phyloP scores from a whole-genome alignment of 179 eudicot species.

The Gypsophila paniculata region DNA sequence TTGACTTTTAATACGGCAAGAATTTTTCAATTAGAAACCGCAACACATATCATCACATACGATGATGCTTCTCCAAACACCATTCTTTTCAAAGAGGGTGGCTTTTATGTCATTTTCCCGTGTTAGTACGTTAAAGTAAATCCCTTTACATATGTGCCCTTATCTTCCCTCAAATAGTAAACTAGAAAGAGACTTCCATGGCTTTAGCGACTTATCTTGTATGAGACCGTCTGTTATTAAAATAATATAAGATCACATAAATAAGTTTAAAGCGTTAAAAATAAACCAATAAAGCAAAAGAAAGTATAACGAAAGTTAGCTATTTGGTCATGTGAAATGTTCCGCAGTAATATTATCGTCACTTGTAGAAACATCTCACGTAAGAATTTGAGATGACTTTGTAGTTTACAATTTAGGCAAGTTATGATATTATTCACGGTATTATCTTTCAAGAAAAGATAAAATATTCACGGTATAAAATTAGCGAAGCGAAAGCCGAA shows the following conservation, averaged over 20 bases:
- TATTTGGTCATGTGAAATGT: too few relatives aligned
- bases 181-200: not conserved
- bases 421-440: not conserved
- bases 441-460: not conserved
- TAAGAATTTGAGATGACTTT: too few relatives aligned
- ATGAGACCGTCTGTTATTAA: not conserved
- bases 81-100: constrained; percentile 26
- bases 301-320: too few relatives aligned
- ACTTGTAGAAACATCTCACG: too few relatives aligned
- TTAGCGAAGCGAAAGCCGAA: too few relatives aligned
- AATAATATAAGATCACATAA: not conserved
- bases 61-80: constrained; percentile 20
- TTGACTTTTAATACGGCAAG: constrained; percentile 19
- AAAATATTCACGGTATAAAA: too few relatives aligned
- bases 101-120: not conserved
- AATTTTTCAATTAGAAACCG: constrained; percentile 4
- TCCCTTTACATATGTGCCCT: constrained; percentile 2
- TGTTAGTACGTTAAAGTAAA: not conserved
- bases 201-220: not conserved
- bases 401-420: not conserved
- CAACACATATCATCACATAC: constrained; percentile 15
- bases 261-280: too few relatives aligned
- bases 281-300: too few relatives aligned
- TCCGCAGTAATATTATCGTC: too few relatives aligned
- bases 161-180: constrained; percentile 14